Conservation (phyloP, 345 rosid species). For the Lumnitzera littorea region DNA sequence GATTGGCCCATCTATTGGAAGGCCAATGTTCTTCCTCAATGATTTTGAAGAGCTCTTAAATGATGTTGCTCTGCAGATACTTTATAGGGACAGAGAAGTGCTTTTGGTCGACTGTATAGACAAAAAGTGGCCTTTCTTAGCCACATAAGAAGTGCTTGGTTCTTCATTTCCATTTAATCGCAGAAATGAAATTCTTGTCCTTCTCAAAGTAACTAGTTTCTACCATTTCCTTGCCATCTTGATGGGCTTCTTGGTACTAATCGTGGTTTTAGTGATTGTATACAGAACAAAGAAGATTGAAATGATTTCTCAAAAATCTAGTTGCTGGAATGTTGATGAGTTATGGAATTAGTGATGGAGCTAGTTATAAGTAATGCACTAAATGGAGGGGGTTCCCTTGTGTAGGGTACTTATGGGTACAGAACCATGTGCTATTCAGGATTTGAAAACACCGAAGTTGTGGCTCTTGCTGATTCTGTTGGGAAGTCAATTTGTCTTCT, state of each 20-base stretch:
- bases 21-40: conserved; percentile 31
- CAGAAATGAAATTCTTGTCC: not conserved
- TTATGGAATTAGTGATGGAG: too few relatives aligned
- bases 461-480: too few relatives aligned
- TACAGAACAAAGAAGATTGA: too few relatives aligned
- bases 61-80: conserved; percentile 15
- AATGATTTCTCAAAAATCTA: too few relatives aligned
- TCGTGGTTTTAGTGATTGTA: conserved; percentile 3
- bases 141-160: conserved; percentile 6
- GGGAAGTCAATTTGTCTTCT: too few relatives aligned
- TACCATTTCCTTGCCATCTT: conserved; percentile 24
- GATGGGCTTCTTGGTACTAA: conserved; percentile 12
- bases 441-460: too few relatives aligned
- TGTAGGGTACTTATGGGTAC: too few relatives aligned
- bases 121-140: conserved; percentile 26
- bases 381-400: too few relatives aligned
- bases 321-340: too few relatives aligned
- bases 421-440: too few relatives aligned
- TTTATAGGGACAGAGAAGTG: conserved; percentile 6
- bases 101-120: conserved; percentile 20
- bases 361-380: too few relatives aligned
- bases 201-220: conserved; percentile 6
- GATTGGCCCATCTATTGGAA: conserved; percentile 22
- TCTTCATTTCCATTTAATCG: not conserved
- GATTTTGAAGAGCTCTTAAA: conserved; percentile 27